A percentile compares a stretch with the other conserved stretches of the same genome.
These are phyloP conservation scores for Amoebophrya sp. DNA, from an alignment of 169 alveolate species.

Conservation along the genomic window DNA sequence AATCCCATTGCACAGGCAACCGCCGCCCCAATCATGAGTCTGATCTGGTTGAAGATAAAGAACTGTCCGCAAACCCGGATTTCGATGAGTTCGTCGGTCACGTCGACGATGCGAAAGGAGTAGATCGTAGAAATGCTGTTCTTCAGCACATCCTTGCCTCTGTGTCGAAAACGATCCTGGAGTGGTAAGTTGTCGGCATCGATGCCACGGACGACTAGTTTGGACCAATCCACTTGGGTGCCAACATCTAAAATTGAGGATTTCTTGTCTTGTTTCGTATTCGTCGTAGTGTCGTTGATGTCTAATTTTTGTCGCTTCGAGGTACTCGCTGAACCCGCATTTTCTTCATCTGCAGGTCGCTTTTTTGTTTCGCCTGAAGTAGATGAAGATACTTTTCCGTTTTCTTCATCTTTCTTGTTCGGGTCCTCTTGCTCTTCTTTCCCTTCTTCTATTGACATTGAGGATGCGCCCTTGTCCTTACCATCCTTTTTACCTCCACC, in stretches of 20 bases:
- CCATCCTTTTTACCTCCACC: not conserved
- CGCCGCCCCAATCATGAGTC: not conserved
- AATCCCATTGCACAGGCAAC: not conserved
- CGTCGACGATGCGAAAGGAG: not conserved
- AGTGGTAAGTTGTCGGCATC: not conserved
- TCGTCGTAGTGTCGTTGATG: no score
- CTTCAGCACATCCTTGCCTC: not conserved
- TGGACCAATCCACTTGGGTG: not conserved
- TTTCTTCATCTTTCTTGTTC: no score
- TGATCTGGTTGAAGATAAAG: not conserved
- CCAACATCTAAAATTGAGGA: no score
- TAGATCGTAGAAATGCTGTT: not conserved
- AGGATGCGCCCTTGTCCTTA: no score
- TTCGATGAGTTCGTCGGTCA: not conserved
- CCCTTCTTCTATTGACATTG: no score
- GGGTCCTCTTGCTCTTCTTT: not conserved
- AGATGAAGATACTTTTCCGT: no score
- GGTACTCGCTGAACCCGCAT: no score
- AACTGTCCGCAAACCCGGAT: slow-evolving; percentile 8
- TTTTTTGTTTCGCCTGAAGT: no score
- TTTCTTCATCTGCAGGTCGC: no score
- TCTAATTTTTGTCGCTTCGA: no score
- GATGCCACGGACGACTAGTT: not conserved
- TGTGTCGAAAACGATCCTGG: not conserved
- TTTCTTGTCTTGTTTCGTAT: no score